These are phyloP conservation scores for Saturnispora halmiae DNA, from an alignment of 805 yeast species.

Conservation along the genomic window DNA sequence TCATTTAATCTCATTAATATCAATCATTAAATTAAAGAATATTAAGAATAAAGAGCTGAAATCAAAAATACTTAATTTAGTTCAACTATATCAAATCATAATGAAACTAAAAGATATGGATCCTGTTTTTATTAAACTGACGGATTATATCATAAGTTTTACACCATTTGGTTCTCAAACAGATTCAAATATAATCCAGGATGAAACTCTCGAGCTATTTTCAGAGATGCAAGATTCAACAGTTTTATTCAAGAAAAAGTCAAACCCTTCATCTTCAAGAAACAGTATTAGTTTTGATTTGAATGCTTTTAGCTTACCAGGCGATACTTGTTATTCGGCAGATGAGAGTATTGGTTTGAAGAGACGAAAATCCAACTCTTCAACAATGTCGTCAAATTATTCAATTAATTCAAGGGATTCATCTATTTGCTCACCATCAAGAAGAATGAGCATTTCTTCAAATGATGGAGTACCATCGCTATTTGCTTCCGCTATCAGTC, in stretches of 20 bases:
- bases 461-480: slow-evolving; percentile 20
- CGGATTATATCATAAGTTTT: slow-evolving; percentile 17
- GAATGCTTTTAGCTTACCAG: slow-evolving; percentile 24
- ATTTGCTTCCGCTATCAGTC: slow-evolving; percentile 24
- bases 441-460: slow-evolving; percentile 23
- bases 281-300: slow-evolving; percentile 20
- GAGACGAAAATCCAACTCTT: slow-evolving; percentile 22
- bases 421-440: slow-evolving; percentile 21
- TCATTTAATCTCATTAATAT: slow-evolving; percentile 23
- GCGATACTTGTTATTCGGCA: slow-evolving; percentile 14
- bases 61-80: slow-evolving; percentile 15
- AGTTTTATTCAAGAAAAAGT: slow-evolving; percentile 20
- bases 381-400: slow-evolving; percentile 21
- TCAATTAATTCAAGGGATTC: slow-evolving; percentile 23
- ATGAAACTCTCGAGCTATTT: slow-evolving; percentile 22
- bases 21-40: slow-evolving; percentile 20
- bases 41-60: slow-evolving; percentile 12
- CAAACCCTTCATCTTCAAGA: neutral
- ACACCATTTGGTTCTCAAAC: slow-evolving; percentile 10
- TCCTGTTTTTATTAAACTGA: slow-evolving; percentile 17
- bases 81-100: slow-evolving; percentile 21
- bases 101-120: slow-evolving; percentile 19
- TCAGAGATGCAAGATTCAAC: slow-evolving; percentile 11
- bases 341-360: slow-evolving; percentile 14
- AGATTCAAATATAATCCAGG: slow-evolving; percentile 12